Evolutionary conservation across 345 rosid genomes (phyloP).

Genomic region (Euclidium syriacum): DNA sequence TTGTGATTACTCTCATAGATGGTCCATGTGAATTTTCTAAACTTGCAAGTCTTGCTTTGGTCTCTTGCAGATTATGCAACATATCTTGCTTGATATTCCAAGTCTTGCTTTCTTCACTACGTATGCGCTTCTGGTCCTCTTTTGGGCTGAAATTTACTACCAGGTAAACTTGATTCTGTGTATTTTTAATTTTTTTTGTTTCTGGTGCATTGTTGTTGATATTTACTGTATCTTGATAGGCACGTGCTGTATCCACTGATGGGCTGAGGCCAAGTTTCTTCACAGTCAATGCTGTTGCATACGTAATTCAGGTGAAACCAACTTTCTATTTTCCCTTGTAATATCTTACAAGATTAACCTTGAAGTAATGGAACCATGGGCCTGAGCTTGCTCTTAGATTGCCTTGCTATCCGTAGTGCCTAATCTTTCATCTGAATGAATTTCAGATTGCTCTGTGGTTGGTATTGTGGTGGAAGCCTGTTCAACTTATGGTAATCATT

Average conservation of each 20-base stretch:
- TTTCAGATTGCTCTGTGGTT: constrained; percentile 77
- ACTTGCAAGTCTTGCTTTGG: not conserved
- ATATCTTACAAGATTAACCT: not conserved
- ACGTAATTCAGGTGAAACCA: constrained; percentile 69
- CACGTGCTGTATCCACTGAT: constrained; percentile 83
- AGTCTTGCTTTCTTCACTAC: constrained; percentile 74
- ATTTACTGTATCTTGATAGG: constrained; percentile 39
- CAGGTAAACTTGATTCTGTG: constrained; percentile 37
- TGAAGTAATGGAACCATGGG: not conserved
- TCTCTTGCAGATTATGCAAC: constrained; percentile 57
- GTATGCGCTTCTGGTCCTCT: constrained; percentile 67
- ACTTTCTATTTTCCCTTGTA: not conserved
- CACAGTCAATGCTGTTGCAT: constrained; percentile 64
- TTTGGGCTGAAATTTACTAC: constrained; percentile 86
- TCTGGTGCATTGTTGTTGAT: not conserved
- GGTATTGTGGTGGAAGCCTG: constrained; percentile 71
- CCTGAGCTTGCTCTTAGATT: not conserved
- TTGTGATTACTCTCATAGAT: not conserved
- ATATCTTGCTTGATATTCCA: constrained; percentile 69
- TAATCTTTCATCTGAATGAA: constrained; percentile 6
- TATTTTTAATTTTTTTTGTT: not conserved
- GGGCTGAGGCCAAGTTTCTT: constrained; percentile 80
- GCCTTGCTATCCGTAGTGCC: not conserved
- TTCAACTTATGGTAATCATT: constrained; percentile 44
- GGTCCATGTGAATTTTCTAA: not conserved